A percentile compares a stretch with the other conserved stretches of the same genome.
Conservation (phyloP, 2,329 filamentous ascomycete species). For the Diaporthe citriasiana region DNA sequence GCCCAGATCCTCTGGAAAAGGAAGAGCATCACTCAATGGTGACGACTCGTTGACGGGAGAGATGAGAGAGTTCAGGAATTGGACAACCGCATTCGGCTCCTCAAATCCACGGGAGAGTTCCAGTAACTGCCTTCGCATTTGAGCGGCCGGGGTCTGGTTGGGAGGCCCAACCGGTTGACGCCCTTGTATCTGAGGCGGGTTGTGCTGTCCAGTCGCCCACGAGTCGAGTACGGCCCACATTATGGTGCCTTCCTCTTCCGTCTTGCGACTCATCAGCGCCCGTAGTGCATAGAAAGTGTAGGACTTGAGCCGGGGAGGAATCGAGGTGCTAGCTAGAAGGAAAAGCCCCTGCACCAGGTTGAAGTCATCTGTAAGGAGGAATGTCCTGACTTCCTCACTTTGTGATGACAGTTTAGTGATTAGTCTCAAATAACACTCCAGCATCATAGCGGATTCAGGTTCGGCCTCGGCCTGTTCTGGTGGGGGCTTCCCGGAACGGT, state of each 20-base stretch:
- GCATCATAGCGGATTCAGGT: slow-evolving; percentile 95
- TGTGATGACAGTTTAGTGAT: slow-evolving; percentile 85
- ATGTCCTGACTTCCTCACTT: slow-evolving; percentile 79
- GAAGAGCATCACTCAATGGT: slow-evolving; percentile 79
- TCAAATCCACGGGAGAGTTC: slow-evolving; percentile 85
- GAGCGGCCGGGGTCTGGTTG: slow-evolving; percentile 50
- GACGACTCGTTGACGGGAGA: slow-evolving; percentile 73
- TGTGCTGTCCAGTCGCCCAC: slow-evolving; percentile 77
- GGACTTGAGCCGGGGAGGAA: slow-evolving; percentile 74
- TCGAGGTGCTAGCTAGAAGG: slow-evolving; percentile 82
- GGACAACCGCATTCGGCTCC: slow-evolving; percentile 86
- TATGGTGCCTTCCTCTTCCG: slow-evolving; percentile 73
- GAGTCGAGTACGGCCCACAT: slow-evolving; percentile 87
- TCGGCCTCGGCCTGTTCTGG: slow-evolving; percentile 82
- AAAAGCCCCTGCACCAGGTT: slow-evolving; percentile 82
- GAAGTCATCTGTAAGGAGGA: slow-evolving; percentile 74
- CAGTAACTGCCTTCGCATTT: slow-evolving; percentile 77
- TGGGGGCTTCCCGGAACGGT: slow-evolving; percentile 72
- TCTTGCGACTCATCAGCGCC: slow-evolving; percentile 82
- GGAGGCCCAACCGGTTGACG: slow-evolving; percentile 38
- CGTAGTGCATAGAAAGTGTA: slow-evolving; percentile 85
- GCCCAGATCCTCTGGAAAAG: slow-evolving; percentile 90
- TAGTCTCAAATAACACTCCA: slow-evolving; percentile 92
- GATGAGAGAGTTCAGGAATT: slow-evolving; percentile 80
- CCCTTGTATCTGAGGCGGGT: slow-evolving; percentile 50